Base-by-base conservation (phyloP, 2,329 filamentous ascomycete species). In the Cyphellophora europaea region DNA sequence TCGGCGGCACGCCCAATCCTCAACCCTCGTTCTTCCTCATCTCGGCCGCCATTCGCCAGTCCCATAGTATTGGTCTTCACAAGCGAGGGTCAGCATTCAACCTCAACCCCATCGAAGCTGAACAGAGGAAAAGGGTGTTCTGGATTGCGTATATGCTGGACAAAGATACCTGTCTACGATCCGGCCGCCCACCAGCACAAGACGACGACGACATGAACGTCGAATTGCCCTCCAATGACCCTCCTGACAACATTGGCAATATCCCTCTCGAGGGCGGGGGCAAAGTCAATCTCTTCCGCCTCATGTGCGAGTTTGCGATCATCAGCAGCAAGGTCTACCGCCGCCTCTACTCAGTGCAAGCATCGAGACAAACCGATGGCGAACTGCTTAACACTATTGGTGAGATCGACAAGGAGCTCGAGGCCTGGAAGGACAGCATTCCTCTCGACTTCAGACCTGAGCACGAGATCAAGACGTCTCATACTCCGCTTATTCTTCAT, bases 281-380 rank as follows among this genome's bases (percentile, higher is more conserved):
- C 37, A 95, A 93, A 54, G 82, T 95, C 69, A 98, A 98, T 53
- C 67, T 98, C 10, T 98, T 98, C 67, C 74, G 88, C 19, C 72
- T 88, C 25, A 88, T 95, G 77, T 93, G 86, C 55, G 83, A 87
- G 49, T 88, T 98, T 53, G 77, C 88, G 12, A 77, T 81, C 19
- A 95, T 98, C 42, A 84, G 95, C 58, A 91, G 86, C 58, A 86
- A 82, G 50, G 88, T 98, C 1, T 96, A 98, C 67, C 93, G 83
- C 61, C 77, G 78, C 35, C 66, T 98, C 1, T 98, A 98, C 59
- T 91, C 88, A 0, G 89, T 89, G 3, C 89, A 85, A 57, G 91
- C 91, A 1, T 79, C 85, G 2, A 91, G 88, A 52, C 84, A 95
- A 54, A 85, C 87, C 1, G 86, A 93, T 47, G 91, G 89, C 15